A percentile compares a stretch with the other conserved stretches of the same genome.
Evolutionary conservation across 495 filamentous ascomycete genomes (phyloP).

Genomic region (Penicillium argentinense): DNA sequence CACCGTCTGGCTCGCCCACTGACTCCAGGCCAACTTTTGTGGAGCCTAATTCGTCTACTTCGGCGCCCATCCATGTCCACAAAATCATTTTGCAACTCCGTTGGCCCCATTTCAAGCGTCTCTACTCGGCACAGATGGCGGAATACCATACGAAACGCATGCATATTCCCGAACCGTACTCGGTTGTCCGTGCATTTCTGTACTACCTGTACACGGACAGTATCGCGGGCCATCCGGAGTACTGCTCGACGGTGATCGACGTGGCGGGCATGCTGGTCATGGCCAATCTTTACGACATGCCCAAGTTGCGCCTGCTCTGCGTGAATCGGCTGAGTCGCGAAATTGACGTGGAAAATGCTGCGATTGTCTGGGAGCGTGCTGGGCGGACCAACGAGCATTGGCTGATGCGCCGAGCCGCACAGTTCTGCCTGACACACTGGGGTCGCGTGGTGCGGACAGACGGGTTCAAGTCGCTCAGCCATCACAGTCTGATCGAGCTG

Average conservation of each 20-base stretch:
- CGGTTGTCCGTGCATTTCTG: conserved; percentile 89
- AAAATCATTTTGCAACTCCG: conserved; percentile 88
- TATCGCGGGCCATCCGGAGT: conserved; percentile 66
- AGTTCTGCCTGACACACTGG: conserved; percentile 91
- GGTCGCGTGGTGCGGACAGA: conserved; percentile 87
- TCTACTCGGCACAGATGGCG: conserved; percentile 91
- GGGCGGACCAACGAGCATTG: conserved; percentile 87
- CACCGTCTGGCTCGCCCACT: conserved; percentile 28
- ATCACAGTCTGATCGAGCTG: conserved; percentile 79
- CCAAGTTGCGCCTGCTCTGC: conserved; percentile 83
- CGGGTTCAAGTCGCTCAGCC: conserved; percentile 78
- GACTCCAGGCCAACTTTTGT: conserved; percentile 59
- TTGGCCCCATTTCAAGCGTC: conserved; percentile 92
- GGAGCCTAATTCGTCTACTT: conserved; percentile 62
- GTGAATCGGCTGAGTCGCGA: conserved; percentile 85
- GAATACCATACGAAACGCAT: conserved; percentile 95
- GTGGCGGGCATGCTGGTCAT: conserved; percentile 96
- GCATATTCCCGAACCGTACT: conserved; percentile 96
- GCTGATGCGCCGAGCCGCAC: conserved; percentile 81
- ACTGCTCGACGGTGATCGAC: conserved; percentile 71
- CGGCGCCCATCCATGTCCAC: conserved; percentile 86
- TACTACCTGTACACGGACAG: conserved; percentile 97
- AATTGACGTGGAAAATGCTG: conserved; percentile 90
- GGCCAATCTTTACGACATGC: conserved; percentile 97
- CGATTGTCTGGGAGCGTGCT: conserved; percentile 93